Base-by-base conservation (phyloP, 129 eudicot genomes). In the Artemisia argyi region DNA sequence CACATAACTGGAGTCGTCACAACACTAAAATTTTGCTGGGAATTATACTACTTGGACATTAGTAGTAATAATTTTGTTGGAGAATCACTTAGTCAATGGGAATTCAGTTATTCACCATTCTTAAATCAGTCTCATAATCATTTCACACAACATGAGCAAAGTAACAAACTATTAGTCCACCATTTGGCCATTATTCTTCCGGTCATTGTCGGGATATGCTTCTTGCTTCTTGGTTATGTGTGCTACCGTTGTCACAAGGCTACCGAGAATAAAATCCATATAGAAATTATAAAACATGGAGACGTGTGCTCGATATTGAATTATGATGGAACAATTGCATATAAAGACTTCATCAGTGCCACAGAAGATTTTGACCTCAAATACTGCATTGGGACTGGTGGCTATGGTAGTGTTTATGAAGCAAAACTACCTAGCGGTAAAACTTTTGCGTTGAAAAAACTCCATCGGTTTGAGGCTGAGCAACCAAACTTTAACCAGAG, bases 341-440 rank as follows among this genome's bases (percentile, higher is more conserved):
- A 78, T 30, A 62, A 74, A 17, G 78, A 78, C 65, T 78, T 82
- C 35, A 69, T 82, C 26, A 22, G 1, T 11, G 79, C 86, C 9
- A 82, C 79, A 10, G 69, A 82, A 15, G 72, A 82, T 55, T 78
- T 83, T 42, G 78, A 83, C 55, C 74, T 70, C 69, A 69, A 39
- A 75, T 74, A 83, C 8, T 83, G 86, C 70, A 74, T 83, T 7
- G 81, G 86, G 51, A 73, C 74, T 0, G 86, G 83, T 61, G 78
- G 80, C 6, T 83, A 79, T 68, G 83, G 78, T 22, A 78, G 65
- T 20, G 74, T 74, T 20, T 82, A 82, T 42, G 68, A 65, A 64
- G 83, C 83, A 0, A 47, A 68, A 57, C 64, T 82, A 22, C 79
- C 85, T 0, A 59, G 32, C 15, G 80, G 80, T 4, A 51, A 75